Conservation (phyloP, 495 filamentous ascomycete genomes). For the Hyaloscypha bicolor region DNA sequence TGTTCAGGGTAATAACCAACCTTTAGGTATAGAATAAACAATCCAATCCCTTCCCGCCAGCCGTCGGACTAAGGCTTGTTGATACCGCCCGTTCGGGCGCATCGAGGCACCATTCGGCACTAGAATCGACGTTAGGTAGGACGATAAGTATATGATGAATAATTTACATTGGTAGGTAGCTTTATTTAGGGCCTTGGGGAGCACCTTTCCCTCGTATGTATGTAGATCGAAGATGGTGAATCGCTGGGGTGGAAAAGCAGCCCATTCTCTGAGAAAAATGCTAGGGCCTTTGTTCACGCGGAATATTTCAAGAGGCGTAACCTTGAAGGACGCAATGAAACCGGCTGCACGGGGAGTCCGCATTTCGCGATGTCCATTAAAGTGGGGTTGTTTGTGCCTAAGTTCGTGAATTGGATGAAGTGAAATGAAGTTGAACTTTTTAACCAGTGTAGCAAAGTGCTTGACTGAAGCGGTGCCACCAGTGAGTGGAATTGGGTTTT, state of each 20-base stretch:
- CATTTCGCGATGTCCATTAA: too few relatives aligned
- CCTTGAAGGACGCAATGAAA: too few relatives aligned
- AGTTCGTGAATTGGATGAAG: too few relatives aligned
- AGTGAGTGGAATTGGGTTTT: too few relatives aligned
- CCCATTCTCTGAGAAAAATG: constrained; percentile 10
- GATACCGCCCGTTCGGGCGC: constrained; percentile 13
- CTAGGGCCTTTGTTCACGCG: too few relatives aligned
- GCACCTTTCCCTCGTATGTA: constrained; percentile 11
- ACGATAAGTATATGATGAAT: neutral
- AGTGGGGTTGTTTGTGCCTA: too few relatives aligned
- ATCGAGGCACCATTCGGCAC: constrained; percentile 18
- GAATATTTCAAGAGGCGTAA: too few relatives aligned
- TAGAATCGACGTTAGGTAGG: constrained; percentile 1
- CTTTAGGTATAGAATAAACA: constrained; percentile 17
- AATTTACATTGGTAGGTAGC: constrained; percentile 10
- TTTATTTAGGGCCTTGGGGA: constrained; percentile 12
- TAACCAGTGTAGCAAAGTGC: too few relatives aligned
- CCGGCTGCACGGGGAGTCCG: too few relatives aligned
- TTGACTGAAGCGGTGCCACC: too few relatives aligned
- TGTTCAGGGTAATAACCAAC: neutral
- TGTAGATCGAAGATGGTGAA: constrained; percentile 11
- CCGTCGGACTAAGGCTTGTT: constrained; percentile 5
- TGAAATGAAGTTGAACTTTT: neutral
- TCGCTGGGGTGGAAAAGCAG: constrained; percentile 8
- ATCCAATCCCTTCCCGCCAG: constrained; percentile 5